Percentiles rank a stretch among this genome's conserved stretches.
Evolutionary conservation across 2,329 filamentous ascomycete species (phyloP).

Genomic region (Akanthomyces muscarius): DNA sequence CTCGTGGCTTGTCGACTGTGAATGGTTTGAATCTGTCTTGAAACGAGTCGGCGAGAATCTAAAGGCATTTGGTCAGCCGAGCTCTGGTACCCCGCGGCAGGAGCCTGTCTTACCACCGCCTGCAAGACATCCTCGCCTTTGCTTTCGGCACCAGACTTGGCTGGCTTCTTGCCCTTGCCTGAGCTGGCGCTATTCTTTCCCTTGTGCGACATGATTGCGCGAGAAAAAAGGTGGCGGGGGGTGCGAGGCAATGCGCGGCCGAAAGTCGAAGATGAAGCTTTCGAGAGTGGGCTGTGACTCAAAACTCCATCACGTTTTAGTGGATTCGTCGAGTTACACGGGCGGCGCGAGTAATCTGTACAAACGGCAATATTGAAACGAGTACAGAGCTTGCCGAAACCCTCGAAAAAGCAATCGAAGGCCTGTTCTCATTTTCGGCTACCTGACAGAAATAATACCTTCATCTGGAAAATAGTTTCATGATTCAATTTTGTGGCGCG

Average conservation of each 20-base stretch:
- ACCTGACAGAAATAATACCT: too few relatives aligned
- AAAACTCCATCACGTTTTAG: conserved; percentile 18
- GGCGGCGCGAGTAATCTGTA: too few relatives aligned
- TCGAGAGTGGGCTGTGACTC: conserved; percentile 14
- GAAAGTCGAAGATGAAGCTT: conserved; percentile 16
- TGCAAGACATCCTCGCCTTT: conserved; percentile 58
- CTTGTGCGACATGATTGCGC: conserved; percentile 41
- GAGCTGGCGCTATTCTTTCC: conserved; percentile 36
- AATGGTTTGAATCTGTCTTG: conserved; percentile 89
- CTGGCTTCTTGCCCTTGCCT: conserved; percentile 50
- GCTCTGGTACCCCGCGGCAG: conserved; percentile 20
- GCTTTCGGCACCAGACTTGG: conserved; percentile 47
- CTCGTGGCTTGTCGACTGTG: conserved; percentile 81
- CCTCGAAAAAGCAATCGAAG: too few relatives aligned
- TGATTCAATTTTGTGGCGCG: too few relatives aligned
- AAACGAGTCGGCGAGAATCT: conserved; percentile 92
- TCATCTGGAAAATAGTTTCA: too few relatives aligned
- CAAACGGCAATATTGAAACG: too few relatives aligned
- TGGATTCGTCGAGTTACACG: too few relatives aligned
- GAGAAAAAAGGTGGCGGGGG: conserved; percentile 18
- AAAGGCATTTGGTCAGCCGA: background rate
- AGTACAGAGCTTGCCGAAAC: too few relatives aligned
- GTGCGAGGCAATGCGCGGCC: conserved; percentile 20
- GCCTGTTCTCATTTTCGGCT: too few relatives aligned
- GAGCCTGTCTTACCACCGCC: conserved; percentile 45